Base-by-base conservation (phyloP, 2,329 filamentous ascomycete genomes). In the Colletotrichum musae region DNA sequence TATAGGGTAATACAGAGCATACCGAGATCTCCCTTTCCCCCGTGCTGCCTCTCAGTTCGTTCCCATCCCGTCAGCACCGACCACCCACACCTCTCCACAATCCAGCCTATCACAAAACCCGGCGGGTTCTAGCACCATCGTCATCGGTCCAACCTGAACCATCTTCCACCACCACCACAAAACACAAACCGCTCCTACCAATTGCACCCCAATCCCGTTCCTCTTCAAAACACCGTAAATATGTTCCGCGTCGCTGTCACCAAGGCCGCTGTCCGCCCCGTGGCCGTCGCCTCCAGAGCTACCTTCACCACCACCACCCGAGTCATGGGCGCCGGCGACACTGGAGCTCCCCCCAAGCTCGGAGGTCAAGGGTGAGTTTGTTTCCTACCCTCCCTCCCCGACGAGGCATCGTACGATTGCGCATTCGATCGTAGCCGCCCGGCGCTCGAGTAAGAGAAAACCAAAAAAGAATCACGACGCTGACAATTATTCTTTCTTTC, bases 301-400 rank as follows among this genome's bases (percentile, higher is more conserved):
- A 86, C 89, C 74, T 92, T 94, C 84, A 86, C 90, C 71, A 89
- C 87, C 73, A 88, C 90, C 68, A 80, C 86, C 73, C 85, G 88
- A 78, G 87, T 81, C 78, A 92, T 94, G 89, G 83, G 80, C 71
- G 91, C 88, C 74, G 93, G 93, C 73, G 93, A 94, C 79, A 91
- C 89, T 72, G 92, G 92, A 68, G 81, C 87, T 65, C 86, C 87
- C 71, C 85, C 84, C 75, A 86, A 83, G 80, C 81, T 81, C 12
- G 86, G 87, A 71, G 86, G 86, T 77, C 74, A 77, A 77, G 83
- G 86, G 87, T 89, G 80, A 78, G 87, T 84, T 50, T 12, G 15
- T 58, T 53, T 47, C 28, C 32, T 48, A 21, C 16, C 43, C n/a
- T 24, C 61, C 39, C 50, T 32, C n/a, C 18, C 16, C 13, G 16